These are phyloP conservation scores for Microstegium vimineum DNA, from an alignment of 176 grass and related monocot species.

Conservation along the genomic window DNA sequence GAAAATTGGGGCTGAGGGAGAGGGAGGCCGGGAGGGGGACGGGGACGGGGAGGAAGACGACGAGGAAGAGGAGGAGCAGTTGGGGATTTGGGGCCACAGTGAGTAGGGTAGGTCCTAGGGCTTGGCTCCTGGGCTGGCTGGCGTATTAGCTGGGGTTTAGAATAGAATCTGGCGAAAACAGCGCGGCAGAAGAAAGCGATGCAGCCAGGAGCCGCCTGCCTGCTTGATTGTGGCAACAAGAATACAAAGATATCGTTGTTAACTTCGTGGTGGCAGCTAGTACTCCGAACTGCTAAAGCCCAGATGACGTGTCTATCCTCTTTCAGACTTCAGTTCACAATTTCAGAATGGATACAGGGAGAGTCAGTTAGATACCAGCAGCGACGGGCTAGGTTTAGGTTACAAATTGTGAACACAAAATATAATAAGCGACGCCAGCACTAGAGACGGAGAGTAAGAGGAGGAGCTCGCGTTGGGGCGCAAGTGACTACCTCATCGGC, in stretches of 20 bases:
- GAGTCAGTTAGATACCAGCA: no score
- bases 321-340: neutral
- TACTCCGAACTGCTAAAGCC: neutral
- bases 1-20: neutral
- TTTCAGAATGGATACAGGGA: neutral
- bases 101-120: neutral
- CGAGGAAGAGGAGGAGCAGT: neutral
- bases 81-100: neutral
- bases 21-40: neutral
- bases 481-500: no score
- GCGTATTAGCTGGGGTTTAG: constrained; percentile 47
- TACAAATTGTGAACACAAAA: no score
- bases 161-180: constrained; percentile 29
- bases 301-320: neutral
- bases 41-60: neutral
- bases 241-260: neutral
- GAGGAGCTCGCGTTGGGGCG: no score
- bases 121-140: constrained; percentile 25
- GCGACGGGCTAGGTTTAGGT: no score
- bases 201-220: no score
- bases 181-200: constrained; percentile 3
- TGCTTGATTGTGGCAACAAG: no score
- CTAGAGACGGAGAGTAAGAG: no score
- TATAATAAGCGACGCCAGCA: no score
- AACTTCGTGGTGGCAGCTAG: neutral